Base-by-base conservation (phyloP, 352 stramenopile genomes). In the Pythium rhizo-oryzae region DNA sequence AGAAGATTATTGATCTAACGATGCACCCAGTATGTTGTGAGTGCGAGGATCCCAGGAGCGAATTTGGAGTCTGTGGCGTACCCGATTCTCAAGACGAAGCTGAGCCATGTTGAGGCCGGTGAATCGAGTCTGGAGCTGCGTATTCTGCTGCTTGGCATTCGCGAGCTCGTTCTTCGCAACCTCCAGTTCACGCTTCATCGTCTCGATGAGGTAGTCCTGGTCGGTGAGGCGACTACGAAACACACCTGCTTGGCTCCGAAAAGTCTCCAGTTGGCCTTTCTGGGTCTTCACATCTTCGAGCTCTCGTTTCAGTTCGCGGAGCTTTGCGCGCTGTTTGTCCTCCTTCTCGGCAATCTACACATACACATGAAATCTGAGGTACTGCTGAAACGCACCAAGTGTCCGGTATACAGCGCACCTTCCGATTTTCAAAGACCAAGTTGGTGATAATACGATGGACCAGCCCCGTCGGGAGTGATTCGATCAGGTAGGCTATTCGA, bases 391-490 rank as follows among this genome's bases (percentile, higher is more conserved):
- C 11, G 3, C 19, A 16, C 43, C 19, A n/a, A 24, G 8, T 23
- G 13, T 25, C 24, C 47, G 11, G 57, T 52, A 12, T 16, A 1
- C 44, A 28, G 28, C 24, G 43, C 55, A 93, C 82, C 69, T 72
- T 70, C 64, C 87, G 90, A 62, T 68, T 82, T 44, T 87, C 75
- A 23, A 78, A 79, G 24, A 91, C 78, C 25, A 93, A 70, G 37
- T 76, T 86, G 41, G 83, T 70, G 53, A 93, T 79, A 66, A 93
- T 85, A 21, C 85, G 81, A 54, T 91, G 85, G 63, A 91, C 70
- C 19, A 93, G 75, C 41, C 80, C 74, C 19, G 66, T 81, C 9
- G 85, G 85, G 44, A 93, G 69, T n/a, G 83, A 80, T 25, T 84
- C 81, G 16, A 93, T 82, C 70, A 93, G 62, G n/a, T 66, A 66